Evolutionary conservation across 1,139 yeast species (phyloP).

Genomic region (Sugiyamaella japonica): DNA sequence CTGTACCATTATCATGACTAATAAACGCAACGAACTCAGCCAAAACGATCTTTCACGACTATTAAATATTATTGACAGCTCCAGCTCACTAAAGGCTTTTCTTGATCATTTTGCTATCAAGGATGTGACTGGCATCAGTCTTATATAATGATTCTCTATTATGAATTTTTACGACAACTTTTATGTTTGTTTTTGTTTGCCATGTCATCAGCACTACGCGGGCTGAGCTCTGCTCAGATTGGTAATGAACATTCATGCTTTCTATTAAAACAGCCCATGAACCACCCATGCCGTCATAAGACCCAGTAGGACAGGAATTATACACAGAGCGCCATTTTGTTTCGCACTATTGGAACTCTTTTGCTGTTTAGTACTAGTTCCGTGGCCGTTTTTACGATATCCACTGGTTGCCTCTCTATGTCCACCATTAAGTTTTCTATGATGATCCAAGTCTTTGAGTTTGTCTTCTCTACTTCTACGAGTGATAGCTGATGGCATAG

Average conservation of each 20-base stretch:
- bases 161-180: neutral
- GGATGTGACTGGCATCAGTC: conserved; percentile 1
- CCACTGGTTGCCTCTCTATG: neutral
- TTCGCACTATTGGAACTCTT: neutral
- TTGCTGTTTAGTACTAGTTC: no score
- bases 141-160: neutral
- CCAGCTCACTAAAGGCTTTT: neutral
- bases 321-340: neutral
- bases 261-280: neutral
- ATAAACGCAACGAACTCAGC: neutral
- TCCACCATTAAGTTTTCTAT: conserved; percentile 1
- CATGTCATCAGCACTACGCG: neutral
- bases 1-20: conserved; percentile 5
- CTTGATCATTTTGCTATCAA: conserved; percentile 1
- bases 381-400: neutral
- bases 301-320: neutral
- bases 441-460: conserved; percentile 4
- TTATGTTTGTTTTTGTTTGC: neutral
- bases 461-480: conserved; percentile 12
- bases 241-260: neutral
- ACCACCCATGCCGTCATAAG: neutral
- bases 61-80: conserved; percentile 5
- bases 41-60: conserved; percentile 6
- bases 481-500: neutral
- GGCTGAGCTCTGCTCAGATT: neutral